A percentile compares a stretch with the other conserved stretches of the same genome.
phyloP scores from a whole-genome alignment of 176 grass and related monocot genomes.

The Tuctoria greenei region DNA sequence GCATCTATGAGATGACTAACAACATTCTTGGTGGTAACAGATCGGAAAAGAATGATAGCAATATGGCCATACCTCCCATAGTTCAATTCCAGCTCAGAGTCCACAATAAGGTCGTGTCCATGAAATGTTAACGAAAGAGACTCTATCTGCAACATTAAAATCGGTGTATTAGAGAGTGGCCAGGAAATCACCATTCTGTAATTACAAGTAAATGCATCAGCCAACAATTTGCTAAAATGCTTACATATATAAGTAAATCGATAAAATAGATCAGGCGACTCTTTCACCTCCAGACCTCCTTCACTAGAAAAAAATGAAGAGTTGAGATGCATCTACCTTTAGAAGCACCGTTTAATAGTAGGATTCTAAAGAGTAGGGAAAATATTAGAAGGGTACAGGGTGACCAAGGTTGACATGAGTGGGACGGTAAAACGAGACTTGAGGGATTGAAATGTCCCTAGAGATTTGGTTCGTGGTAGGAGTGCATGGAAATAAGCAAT shows the following conservation, averaged over 20 bases:
- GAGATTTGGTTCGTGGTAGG: too few relatives aligned
- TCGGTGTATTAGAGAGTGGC: background rate
- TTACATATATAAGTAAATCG: background rate
- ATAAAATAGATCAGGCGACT: background rate
- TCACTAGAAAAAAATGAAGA: background rate
- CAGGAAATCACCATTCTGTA: background rate
- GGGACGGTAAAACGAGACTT: too few relatives aligned
- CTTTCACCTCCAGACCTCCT: too few relatives aligned
- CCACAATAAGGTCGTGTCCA: slow-evolving; percentile 95
- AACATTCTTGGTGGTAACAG: background rate
- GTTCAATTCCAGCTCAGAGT: slow-evolving; percentile 93
- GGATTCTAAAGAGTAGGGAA: too few relatives aligned
- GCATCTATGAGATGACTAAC: background rate
- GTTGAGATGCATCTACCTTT: background rate
- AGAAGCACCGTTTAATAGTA: too few relatives aligned
- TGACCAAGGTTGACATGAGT: too few relatives aligned
- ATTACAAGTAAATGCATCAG: background rate
- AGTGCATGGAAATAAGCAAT: too few relatives aligned
- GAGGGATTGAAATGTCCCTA: too few relatives aligned
- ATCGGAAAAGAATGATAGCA: background rate
- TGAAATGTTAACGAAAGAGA: slow-evolving; percentile 92
- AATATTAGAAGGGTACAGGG: too few relatives aligned
- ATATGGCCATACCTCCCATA: slow-evolving; percentile 64
- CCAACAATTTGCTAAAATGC: background rate
- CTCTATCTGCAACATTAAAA: slow-evolving; percentile 69